phyloP scores from a whole-genome alignment of 2,329 filamentous ascomycete genomes.

The Xylariaceae sp. region DNA sequence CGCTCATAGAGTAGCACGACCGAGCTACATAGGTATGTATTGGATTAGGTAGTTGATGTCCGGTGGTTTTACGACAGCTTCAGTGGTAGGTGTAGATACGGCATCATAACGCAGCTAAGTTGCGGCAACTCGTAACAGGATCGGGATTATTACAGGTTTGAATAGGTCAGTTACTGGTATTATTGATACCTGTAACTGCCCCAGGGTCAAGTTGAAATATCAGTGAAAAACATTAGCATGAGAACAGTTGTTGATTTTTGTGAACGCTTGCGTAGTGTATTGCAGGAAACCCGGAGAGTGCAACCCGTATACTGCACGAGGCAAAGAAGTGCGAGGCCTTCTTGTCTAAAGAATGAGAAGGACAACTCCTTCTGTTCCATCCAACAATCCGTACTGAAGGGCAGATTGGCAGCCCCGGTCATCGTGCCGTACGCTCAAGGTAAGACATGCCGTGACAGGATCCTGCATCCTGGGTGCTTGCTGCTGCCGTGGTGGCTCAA shows the following conservation, averaged over 20 bases:
- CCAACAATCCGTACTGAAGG: not conserved
- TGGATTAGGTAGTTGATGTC: not conserved
- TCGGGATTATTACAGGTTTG: not conserved
- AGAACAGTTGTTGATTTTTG: not conserved
- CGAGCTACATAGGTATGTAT: no score
- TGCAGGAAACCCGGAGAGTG: not conserved
- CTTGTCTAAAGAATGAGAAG: no score
- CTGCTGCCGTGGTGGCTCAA: not conserved
- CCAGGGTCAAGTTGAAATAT: not conserved
- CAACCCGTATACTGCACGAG: not conserved
- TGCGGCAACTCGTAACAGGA: not conserved
- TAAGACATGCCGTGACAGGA: not conserved
- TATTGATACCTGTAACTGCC: no score
- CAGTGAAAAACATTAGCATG: not conserved
- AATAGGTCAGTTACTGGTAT: not conserved
- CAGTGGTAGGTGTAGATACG: not conserved
- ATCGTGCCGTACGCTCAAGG: not conserved
- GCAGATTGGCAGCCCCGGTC: no score
- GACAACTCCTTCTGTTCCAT: no score
- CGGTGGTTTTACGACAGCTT: no score
- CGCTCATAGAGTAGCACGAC: no score
- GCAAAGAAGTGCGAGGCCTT: no score
- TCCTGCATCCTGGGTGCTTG: not conserved
- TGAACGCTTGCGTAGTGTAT: not conserved
- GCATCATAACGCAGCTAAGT: not conserved